Base-by-base conservation (phyloP, 2,329 filamentous ascomycete genomes). In the Trichophyton benhamiae region DNA sequence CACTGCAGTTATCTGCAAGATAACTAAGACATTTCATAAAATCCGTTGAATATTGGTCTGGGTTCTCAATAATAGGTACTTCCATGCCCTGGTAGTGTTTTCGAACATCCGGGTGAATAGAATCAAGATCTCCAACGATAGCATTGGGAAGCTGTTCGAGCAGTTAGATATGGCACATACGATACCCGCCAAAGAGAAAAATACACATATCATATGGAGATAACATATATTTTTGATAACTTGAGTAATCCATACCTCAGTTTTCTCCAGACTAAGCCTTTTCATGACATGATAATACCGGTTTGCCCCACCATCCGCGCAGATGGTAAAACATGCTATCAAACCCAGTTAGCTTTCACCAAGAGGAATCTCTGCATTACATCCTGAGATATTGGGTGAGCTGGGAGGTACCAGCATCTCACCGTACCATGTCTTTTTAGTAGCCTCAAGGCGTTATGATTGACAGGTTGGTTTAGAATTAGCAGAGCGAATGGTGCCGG, bases 121-220 rank as follows among this genome's bases (percentile, higher is more conserved):
- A 96, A 76, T 99, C 94, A 8, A 99, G 81, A 72, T 99, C 94
- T 55, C 94, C 94, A 67, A 95, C 85, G 64, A 99, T 91, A 60
- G 82, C 78, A 69, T 88, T 78, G 1, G 90, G 83, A 62, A 84
- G 77, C 69, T 83, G 57, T 13, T 44, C n/a, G 17, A 13, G 27
- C 6, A 36, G 27, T 62, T 5, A 57, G 60, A 58, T 46, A 58
- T 49, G 17, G 20, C 15, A 30, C 27, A 48, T 59, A 15, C 11
- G 11, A 57, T 60, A 15, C n/a, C 15, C 9, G 7, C 15, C 5
- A 60, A 46, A 36, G 17, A 22, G 8, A 22, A 15, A 20, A 57
- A 13, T n/a, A 6, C 13, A 36, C 17, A 38, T 22, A 57, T 20
- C 2, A 59, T 61, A 59, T 36, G 49, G 30, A 11, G 11, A 61